These are phyloP conservation scores for Pythium scleroteichum DNA, from an alignment of 352 stramenopile genomes.

Conservation along the genomic window DNA sequence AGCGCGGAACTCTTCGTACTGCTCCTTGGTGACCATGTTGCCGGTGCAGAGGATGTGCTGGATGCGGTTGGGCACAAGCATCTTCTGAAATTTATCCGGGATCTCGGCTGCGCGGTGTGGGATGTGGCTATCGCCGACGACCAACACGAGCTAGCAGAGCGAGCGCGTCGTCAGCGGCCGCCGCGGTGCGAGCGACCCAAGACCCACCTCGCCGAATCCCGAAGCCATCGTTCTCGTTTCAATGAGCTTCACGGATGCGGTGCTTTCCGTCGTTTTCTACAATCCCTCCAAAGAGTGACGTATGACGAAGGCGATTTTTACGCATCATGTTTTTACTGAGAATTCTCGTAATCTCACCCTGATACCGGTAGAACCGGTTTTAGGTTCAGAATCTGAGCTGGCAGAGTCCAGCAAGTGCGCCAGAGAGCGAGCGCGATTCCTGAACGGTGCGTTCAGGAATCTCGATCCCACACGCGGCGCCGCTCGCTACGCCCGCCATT, in stretches of 20 bases:
- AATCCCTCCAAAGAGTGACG: slow-evolving; percentile 11
- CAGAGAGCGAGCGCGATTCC: slow-evolving; percentile 1
- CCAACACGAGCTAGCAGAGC: slow-evolving; percentile 91
- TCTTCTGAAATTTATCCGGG: slow-evolving; percentile 96
- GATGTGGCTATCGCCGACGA: slow-evolving; percentile 98
- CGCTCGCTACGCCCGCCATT: background rate
- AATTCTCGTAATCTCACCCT: too few species aligned
- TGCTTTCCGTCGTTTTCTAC: background rate
- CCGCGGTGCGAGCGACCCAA: background rate
- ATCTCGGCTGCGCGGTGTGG: slow-evolving; percentile 93
- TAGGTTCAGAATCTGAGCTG: background rate
- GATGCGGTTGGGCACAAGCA: slow-evolving; percentile 96
- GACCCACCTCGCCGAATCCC: slow-evolving; percentile 30
- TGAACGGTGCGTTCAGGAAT: background rate
- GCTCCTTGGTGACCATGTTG: slow-evolving; percentile 95
- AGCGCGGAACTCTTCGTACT: slow-evolving; percentile 94
- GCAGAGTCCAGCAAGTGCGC: background rate
- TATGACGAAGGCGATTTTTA: too few species aligned
- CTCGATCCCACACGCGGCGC: background rate
- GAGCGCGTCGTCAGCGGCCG: too few species aligned
- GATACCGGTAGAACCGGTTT: background rate
- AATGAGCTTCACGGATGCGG: background rate
- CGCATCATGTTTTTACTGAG: too few species aligned
- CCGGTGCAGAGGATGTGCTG: slow-evolving; percentile 98
- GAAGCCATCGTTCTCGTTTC: slow-evolving; percentile 24